Conservation (phyloP, 148 eudicot species). For the Camellia granthamiana region DNA sequence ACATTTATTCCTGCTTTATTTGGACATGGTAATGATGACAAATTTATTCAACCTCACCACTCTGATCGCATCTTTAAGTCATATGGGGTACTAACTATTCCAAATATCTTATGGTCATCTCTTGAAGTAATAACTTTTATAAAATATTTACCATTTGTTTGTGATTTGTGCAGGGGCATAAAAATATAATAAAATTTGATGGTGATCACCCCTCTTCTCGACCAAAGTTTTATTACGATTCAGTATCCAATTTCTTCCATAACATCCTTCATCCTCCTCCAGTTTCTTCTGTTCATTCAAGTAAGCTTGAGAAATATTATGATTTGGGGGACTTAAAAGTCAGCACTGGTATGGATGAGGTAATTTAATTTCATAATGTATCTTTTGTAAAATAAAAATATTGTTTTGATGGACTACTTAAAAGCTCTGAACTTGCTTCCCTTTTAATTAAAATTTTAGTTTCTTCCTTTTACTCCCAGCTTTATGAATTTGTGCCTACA, state of each 20-base stretch:
- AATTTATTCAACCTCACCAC: too few relatives aligned
- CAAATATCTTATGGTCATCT: not conserved
- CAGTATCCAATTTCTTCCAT: conserved; percentile 75
- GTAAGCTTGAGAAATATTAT: conserved; percentile 49
- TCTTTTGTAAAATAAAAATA: too few relatives aligned
- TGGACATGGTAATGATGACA: conserved; percentile 24
- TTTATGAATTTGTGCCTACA: not conserved
- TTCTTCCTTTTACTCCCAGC: not conserved
- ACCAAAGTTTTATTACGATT: conserved; percentile 81
- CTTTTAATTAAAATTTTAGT: not conserved
- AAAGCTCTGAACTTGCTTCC: not conserved
- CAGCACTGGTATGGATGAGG: too few relatives aligned
- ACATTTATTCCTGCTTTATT: conserved; percentile 81
- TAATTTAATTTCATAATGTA: too few relatives aligned
- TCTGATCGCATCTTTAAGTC: conserved; percentile 42
- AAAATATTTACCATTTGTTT: not conserved
- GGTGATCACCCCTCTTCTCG: conserved; percentile 94
- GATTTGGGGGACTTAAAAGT: conserved; percentile 7
- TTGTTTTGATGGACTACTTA: not conserved
- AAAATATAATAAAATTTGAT: conserved; percentile 81
- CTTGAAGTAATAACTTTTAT: not conserved
- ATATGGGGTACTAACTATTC: conserved; percentile 49
- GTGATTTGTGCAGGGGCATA: conserved; percentile 68
- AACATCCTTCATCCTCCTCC: conserved; percentile 77
- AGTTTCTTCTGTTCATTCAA: conserved; percentile 47